phyloP scores from a whole-genome alignment of 805 yeast genomes.

The Pichia membranifaciens region DNA sequence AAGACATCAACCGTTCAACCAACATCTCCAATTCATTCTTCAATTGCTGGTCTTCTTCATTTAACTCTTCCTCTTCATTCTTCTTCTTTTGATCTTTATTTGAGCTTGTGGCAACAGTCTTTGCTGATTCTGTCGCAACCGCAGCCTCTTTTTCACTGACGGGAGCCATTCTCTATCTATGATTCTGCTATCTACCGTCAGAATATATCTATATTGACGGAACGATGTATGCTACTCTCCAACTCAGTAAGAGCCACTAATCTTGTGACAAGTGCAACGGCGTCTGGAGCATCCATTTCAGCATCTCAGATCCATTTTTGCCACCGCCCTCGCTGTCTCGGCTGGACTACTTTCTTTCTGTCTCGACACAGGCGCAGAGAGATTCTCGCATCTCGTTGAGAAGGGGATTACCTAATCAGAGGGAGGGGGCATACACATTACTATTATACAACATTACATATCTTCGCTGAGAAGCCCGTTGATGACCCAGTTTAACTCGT shows the following conservation, averaged over 20 bases:
- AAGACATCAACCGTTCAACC: constrained; percentile 69
- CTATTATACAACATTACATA: not conserved
- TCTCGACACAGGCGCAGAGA: too few relatives aligned
- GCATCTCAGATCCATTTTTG: not conserved
- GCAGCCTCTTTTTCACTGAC: constrained; percentile 17
- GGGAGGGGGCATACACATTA: too few relatives aligned
- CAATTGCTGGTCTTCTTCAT: constrained; percentile 87
- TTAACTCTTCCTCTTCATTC: constrained; percentile 66
- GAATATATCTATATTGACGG: too few relatives aligned
- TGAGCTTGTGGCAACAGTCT: not conserved
- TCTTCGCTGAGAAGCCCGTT: constrained; percentile 47
- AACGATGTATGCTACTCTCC: too few relatives aligned
- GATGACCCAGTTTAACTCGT: constrained; percentile 66
- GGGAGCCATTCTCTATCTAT: constrained; percentile 18
- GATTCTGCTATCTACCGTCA: too few relatives aligned
- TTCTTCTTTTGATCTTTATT: constrained; percentile 17
- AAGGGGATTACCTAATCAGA: not conserved
- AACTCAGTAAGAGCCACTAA: too few relatives aligned
- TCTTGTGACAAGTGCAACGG: too few relatives aligned
- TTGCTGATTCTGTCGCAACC: not conserved
- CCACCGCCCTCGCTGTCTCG: constrained; percentile 4
- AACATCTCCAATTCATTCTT: constrained; percentile 81
- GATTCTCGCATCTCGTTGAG: not conserved
- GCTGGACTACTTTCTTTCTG: too few relatives aligned
- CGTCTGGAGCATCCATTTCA: not conserved